phyloP scores from a whole-genome alignment of 176 grass and related monocot genomes.

The Raddia guianensis region DNA sequence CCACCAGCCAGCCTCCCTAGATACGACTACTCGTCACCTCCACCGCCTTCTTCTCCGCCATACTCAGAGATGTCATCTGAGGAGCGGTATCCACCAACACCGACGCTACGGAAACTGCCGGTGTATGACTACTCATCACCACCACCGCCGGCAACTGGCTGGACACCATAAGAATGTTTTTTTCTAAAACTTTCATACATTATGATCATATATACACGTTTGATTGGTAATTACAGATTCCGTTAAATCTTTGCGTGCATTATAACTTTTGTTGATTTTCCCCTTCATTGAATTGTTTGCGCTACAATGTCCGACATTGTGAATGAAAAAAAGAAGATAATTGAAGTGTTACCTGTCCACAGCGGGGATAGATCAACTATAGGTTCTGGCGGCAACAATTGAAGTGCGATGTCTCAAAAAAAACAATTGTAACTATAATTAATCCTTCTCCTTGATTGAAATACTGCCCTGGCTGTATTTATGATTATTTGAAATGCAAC shows the following conservation, averaged over 20 bases:
- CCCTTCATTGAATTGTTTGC: constrained; percentile 32
- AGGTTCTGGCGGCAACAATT: background rate
- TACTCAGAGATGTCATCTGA: background rate
- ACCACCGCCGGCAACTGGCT: constrained; percentile 44
- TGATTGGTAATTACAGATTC: constrained; percentile 40
- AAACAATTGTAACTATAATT: background rate
- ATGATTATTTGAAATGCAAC: background rate
- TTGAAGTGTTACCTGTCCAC: constrained; percentile 2
- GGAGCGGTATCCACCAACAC: constrained; percentile 21
- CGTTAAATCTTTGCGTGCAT: constrained; percentile 10
- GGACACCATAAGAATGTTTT: constrained; percentile 48
- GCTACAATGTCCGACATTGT: background rate
- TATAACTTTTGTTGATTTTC: background rate
- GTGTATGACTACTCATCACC: constrained; percentile 62
- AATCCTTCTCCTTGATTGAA: background rate
- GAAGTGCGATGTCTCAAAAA: background rate
- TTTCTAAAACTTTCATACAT: constrained; percentile 28
- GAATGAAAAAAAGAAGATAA: constrained; percentile 26
- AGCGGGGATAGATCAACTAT: background rate
- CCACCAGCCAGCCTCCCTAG: constrained; percentile 29
- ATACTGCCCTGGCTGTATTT: background rate
- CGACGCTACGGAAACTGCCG: constrained; percentile 34
- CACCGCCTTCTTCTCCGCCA: constrained; percentile 39
- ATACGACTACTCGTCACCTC: constrained; percentile 56
- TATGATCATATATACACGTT: constrained; percentile 36